Evolutionary conservation across 805 yeast genomes (phyloP), one percentile per base, ranked within the genome.

Genomic region (Jamesozyma gamospora): DNA sequence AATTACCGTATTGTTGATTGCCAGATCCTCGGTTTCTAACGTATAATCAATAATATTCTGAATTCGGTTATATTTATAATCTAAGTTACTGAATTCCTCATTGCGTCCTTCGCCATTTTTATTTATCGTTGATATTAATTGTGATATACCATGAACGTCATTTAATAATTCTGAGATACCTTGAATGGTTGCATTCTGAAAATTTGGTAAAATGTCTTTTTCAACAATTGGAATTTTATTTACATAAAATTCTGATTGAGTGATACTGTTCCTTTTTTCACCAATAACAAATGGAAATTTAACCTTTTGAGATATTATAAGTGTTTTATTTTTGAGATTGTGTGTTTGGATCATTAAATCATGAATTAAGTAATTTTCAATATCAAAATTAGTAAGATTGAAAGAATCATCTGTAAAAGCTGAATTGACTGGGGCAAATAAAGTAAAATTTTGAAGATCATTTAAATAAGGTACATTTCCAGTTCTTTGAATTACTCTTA

Each of bases 351-450:
- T 51, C 13, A 72, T 53, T 6, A 64, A 43, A 49, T 72, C 62
- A 27, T 60, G 55, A 8, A 58, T 39, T 10, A 65, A 34, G 40
- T 55, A 56, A 27, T 57, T 46, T 15, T 52, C 48, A n/a, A 57
- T 37, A 37, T 49, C 50, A 41, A 53, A 50, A 2, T 42, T 33
- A 6, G 34, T 12, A n/a, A 24, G 32, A 13, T 31, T 21, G 17
- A 21, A 21, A 2, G 10, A 17, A 13, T 44, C 43, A 25, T 50
- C 40, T 4, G 64, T 66, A 56, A 82, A 83, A 1, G 95, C 95
- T 47, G 79, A 77, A 54, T 85, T 85, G 11, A 80, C 70, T 0
- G 95, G 94, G 1, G 94, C 94, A 31, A 82, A 55, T n/a, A 85
- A 59, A 0, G 95, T 83, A 41, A 79, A 73, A 54, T 82, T 79